These are phyloP conservation scores for Phialophora tarda DNA, from an alignment of 2,329 filamentous ascomycete genomes.

Conservation along the genomic window DNA sequence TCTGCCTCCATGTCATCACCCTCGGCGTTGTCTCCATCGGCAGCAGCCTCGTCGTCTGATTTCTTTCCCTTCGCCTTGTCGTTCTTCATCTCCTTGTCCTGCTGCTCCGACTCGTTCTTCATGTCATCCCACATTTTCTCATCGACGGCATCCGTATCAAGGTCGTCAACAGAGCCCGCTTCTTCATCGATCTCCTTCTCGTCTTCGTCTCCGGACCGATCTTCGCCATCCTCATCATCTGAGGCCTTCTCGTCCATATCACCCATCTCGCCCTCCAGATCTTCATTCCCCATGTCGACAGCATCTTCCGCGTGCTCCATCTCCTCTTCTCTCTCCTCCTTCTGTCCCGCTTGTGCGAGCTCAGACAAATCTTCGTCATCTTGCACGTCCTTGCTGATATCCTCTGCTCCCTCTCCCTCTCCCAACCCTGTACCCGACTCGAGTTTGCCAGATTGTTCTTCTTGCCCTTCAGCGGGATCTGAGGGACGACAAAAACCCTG, in stretches of 20 bases:
- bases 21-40: conserved; percentile 61
- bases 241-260: conserved; percentile 57
- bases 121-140: conserved; percentile 99
- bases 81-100: conserved; percentile 74
- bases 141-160: conserved; percentile 87
- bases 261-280: conserved; percentile 83
- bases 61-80: conserved; percentile 64
- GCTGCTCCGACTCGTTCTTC: conserved; percentile 53
- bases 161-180: conserved; percentile 85
- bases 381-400: conserved; percentile 96
- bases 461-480: conserved; percentile 75
- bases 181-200: conserved; percentile 83
- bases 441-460: conserved; percentile 72
- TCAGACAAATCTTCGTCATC: conserved; percentile 93
- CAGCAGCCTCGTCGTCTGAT: conserved; percentile 64
- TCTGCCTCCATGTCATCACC: conserved; percentile 62
- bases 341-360: conserved; percentile 74
- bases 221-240: conserved; percentile 62
- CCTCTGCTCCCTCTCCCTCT: conserved; percentile 91
- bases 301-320: conserved; percentile 55
- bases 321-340: conserved; percentile 61
- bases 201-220: conserved; percentile 67
- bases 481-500: conserved; percentile 91
- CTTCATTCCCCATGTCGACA: conserved; percentile 73
- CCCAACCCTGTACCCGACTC: conserved; percentile 93